Percentiles rank a stretch among this genome's conserved stretches.
Evolutionary conservation across 371 early-diverging fungal genomes (phyloP).

Genomic region (Apophysomyces elegans): DNA sequence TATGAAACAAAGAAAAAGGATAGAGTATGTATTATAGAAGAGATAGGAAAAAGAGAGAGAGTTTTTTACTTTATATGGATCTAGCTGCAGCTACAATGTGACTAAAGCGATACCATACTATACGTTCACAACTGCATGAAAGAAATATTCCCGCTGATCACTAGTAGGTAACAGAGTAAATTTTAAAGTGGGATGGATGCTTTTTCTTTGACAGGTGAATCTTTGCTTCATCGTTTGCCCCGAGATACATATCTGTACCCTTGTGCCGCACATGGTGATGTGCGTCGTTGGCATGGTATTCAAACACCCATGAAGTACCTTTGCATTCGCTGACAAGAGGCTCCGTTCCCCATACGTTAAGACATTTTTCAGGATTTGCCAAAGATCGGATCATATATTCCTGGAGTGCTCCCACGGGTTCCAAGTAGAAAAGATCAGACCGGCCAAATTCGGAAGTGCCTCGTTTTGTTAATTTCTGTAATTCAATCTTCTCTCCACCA

Average conservation of each 20-base stretch:
- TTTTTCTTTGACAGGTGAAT: conserved; percentile 2
- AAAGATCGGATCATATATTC: conserved; percentile 24
- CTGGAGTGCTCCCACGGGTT: conserved; percentile 12
- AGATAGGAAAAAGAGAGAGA: conserved; percentile 7
- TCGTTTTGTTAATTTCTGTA: conserved; percentile 9
- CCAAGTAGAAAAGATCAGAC: conserved; percentile 9
- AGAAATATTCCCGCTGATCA: conserved; percentile 1
- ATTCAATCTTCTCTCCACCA: conserved; percentile 4
- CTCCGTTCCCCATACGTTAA: conserved; percentile 21
- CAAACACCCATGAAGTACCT: conserved; percentile 25
- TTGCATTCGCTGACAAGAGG: conserved; percentile 22
- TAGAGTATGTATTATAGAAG: not conserved
- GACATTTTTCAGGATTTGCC: conserved; percentile 15
- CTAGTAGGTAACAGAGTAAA: conserved; percentile 3
- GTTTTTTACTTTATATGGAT: not conserved
- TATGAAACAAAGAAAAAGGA: not conserved
- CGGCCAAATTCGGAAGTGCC: not conserved
- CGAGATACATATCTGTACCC: conserved; percentile 18
- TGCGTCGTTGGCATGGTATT: conserved; percentile 15
- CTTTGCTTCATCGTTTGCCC: conserved; percentile 2
- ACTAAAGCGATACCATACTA: not conserved
- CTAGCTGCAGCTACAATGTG: conserved; percentile 2
- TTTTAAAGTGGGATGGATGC: not conserved
- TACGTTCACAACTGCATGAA: not conserved
- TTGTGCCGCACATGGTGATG: conserved; percentile 18